Conservation (phyloP, 129 eudicot genomes). For the Rutidosis leptorrhynchoides region DNA sequence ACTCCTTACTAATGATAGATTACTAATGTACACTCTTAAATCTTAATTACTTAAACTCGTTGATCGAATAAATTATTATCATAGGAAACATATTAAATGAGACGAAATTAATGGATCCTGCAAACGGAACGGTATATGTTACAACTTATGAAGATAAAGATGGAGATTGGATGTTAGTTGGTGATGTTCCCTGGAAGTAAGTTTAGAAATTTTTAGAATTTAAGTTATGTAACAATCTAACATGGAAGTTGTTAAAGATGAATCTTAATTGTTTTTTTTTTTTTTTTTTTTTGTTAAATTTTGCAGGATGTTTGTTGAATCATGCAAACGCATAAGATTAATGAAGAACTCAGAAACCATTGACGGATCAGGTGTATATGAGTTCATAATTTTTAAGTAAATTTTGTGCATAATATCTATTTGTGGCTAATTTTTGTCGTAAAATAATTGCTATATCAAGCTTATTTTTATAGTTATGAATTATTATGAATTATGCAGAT, state of each 20-base stretch:
- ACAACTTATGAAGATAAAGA: conserved; percentile 92
- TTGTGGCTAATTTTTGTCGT: background rate
- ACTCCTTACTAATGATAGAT: too few relatives aligned
- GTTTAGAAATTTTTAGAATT: conserved; percentile 17
- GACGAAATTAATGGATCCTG: conserved; percentile 56
- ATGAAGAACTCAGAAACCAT: conserved; percentile 63
- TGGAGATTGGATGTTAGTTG: conserved; percentile 91
- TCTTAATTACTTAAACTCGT: too few relatives aligned
- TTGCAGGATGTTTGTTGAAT: conserved; percentile 78
- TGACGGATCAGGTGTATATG: conserved; percentile 44
- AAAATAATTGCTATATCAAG: too few relatives aligned
- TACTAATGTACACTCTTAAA: too few relatives aligned
- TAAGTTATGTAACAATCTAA: background rate
- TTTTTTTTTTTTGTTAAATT: background rate
- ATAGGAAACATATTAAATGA: conserved; percentile 39
- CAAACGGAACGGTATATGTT: conserved; percentile 65
- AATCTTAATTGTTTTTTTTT: too few relatives aligned
- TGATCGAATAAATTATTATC: background rate
- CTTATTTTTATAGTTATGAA: background rate
- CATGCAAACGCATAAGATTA: conserved; percentile 76
- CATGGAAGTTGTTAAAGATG: background rate
- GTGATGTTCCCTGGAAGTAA: conserved; percentile 98
- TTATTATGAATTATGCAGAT: background rate
- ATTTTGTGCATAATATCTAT: background rate
- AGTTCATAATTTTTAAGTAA: background rate